Conservation (phyloP, 2,329 filamentous ascomycete species). For the Myrmaecium sp. region DNA sequence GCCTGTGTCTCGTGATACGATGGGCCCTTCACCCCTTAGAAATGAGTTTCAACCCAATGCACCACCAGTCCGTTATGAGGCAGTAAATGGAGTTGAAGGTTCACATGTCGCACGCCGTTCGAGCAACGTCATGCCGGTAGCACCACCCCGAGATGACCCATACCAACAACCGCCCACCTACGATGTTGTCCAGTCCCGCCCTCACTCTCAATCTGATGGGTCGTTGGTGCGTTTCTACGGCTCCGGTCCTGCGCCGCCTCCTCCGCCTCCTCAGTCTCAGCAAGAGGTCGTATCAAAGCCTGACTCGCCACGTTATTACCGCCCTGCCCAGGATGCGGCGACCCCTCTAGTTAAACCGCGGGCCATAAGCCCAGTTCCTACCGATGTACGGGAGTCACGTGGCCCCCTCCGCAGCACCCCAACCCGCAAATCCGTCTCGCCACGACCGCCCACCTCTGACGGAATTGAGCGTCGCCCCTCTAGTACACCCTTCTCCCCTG, state of each 20-base stretch:
- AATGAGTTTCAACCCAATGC: constrained; percentile 8
- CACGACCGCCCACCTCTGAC: constrained; percentile 37
- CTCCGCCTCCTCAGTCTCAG: constrained; percentile 14
- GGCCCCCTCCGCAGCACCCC: constrained; percentile 30
- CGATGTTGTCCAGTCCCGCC: too few relatives aligned
- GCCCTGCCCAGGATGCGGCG: constrained; percentile 23
- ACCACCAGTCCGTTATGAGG: constrained; percentile 3
- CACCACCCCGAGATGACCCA: too few relatives aligned
- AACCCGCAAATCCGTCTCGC: constrained; percentile 57
- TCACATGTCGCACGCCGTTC: too few relatives aligned
- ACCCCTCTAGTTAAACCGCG: constrained; percentile 26
- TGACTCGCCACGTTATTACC: constrained; percentile 25
- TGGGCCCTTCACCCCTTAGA: constrained; percentile 16
- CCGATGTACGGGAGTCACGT: constrained; percentile 19
- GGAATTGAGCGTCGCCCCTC: constrained; percentile 35
- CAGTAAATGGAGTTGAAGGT: too few relatives aligned
- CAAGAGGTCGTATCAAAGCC: constrained; percentile 10
- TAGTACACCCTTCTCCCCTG: constrained; percentile 54
- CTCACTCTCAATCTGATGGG: too few relatives aligned
- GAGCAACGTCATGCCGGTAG: too few relatives aligned
- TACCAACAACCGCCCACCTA: too few relatives aligned
- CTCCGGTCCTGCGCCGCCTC: constrained; percentile 11
- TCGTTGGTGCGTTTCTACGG: too few relatives aligned
- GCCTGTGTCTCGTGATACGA: constrained; percentile 17
- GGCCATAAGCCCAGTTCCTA: constrained; percentile 25